A percentile compares a stretch with the other conserved stretches of the same genome.
Evolutionary conservation across 139 green algal species (phyloP).

Genomic region (Klebsormidium nitens): DNA sequence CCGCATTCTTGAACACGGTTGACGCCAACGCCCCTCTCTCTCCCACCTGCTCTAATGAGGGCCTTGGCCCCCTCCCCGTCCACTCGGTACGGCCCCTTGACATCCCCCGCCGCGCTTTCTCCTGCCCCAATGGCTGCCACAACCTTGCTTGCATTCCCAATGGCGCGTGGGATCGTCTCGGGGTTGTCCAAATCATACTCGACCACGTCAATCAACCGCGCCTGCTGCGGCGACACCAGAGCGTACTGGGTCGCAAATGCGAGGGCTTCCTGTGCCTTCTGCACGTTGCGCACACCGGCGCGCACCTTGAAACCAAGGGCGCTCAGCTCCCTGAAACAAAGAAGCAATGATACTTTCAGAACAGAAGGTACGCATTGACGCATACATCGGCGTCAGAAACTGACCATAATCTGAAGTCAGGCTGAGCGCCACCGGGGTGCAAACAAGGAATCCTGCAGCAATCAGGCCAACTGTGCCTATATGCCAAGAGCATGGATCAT

Average conservation of each 20-base stretch:
- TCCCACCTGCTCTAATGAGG: constrained; percentile 25
- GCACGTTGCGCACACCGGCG: constrained; percentile 13
- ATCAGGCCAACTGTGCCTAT: too few relatives aligned
- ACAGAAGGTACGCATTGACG: too few relatives aligned
- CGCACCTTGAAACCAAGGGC: constrained; percentile 22
- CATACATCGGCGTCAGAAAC: too few relatives aligned
- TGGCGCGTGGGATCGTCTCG: constrained; percentile 16
- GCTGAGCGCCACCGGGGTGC: neutral
- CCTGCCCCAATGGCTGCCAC: constrained; percentile 27
- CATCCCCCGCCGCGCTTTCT: constrained; percentile 14
- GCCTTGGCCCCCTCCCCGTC: constrained; percentile 27
- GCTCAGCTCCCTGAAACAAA: constrained; percentile 24
- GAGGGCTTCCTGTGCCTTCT: constrained; percentile 25
- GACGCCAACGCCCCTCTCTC: too few relatives aligned
- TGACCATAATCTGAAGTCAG: neutral
- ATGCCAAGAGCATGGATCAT: too few relatives aligned
- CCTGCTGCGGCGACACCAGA: constrained; percentile 7
- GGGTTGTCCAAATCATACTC: constrained; percentile 25
- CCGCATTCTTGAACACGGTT: too few relatives aligned
- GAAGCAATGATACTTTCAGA: too few relatives aligned
- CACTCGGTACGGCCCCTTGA: constrained; percentile 26
- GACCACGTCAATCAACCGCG: constrained; percentile 29
- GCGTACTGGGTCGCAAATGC: constrained; percentile 3
- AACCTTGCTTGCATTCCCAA: constrained; percentile 24
- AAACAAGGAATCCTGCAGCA: neutral